Evolutionary conservation across 192 early-diverging fungal genomes (phyloP), one percentile per base, ranked within the genome.

Genomic region (Dissophora globulifera): DNA sequence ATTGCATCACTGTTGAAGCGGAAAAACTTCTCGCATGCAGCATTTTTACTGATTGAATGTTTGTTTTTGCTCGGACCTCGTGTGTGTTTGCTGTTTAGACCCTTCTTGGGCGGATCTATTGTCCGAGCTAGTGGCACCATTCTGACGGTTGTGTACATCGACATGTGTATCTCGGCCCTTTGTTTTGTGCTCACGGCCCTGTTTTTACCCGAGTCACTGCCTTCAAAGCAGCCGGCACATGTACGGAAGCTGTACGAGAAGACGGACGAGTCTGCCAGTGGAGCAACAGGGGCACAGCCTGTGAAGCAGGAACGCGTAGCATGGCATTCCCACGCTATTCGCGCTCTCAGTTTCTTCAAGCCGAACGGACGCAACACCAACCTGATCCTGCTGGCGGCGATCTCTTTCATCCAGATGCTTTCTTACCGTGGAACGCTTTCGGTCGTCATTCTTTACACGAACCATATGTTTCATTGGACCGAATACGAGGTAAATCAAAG

Each of bases 381-480:
- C 45, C 33, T 76, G 32, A 20, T 76, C 11, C 64, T 76, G 1
- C 16, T 76, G 27, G 72, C 63, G 4, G 53, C 22, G 0, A 76
- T 76, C 4, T 67, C 72, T 1, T 76, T 67, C 41, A 17, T 76
- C 20, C 47, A 54, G 26, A 76, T 66, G 62, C 32, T 76, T 6
- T 57, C 72, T 25, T 22, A 53, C 31, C 57, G 58, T 12, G 72
- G 72, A 10, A 67, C 72, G 1, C 25, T 76, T 12, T 55, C 62
- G 0, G 58, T 76, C 10, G 40, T 76, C 52, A 62, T 76, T 29
- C 65, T 85, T 6, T 85, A 85, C 51, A 80, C 83, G 1, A 82
- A 81, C 57, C 55, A 68, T 2, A 42, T 64, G 40, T 85, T 85
- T 51, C 15, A 69, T 17, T 85, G 83, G 83, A 71, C 58, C 17